These are phyloP conservation scores for Eragrostis curvula DNA, from an alignment of 176 grass and related monocot species.

Conservation along the genomic window DNA sequence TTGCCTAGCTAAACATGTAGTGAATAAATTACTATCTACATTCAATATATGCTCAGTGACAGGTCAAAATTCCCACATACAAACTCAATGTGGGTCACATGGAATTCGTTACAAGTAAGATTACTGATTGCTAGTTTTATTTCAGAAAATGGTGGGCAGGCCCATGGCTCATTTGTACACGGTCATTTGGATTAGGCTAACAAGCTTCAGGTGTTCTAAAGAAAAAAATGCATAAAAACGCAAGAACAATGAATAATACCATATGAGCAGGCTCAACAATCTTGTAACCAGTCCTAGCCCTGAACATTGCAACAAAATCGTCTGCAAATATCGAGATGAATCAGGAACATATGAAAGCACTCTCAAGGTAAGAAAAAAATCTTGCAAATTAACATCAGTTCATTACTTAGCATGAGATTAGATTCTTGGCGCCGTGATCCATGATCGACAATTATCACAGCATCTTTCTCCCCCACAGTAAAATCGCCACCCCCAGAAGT, in stretches of 20 bases:
- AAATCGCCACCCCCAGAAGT: conserved; percentile 27
- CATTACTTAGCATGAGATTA: conserved; percentile 90
- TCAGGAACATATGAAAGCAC: neutral
- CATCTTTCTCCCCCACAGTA: conserved; percentile 61
- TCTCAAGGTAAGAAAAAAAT: neutral
- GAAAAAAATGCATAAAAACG: conserved; percentile 14
- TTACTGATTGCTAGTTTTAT: neutral
- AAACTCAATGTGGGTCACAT: neutral
- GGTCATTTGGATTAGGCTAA: neutral
- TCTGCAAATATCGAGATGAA: conserved; percentile 53
- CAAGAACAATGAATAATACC: conserved; percentile 49
- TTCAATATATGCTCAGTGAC: neutral
- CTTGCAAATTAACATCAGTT: neutral
- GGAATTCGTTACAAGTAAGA: neutral
- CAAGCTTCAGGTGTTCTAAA: neutral
- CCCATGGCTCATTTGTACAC: neutral
- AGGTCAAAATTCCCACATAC: neutral
- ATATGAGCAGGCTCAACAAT: conserved; percentile 98
- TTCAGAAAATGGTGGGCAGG: neutral
- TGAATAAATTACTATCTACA: neutral
- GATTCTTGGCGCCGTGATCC: conserved; percentile 92
- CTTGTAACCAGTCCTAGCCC: conserved; percentile 62
- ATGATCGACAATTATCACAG: conserved; percentile 85
- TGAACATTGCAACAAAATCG: conserved; percentile 87
- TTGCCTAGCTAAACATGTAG: neutral